phyloP scores from a whole-genome alignment of 192 early-diverging fungal genomes.

The Backusella tuberculispora region DNA sequence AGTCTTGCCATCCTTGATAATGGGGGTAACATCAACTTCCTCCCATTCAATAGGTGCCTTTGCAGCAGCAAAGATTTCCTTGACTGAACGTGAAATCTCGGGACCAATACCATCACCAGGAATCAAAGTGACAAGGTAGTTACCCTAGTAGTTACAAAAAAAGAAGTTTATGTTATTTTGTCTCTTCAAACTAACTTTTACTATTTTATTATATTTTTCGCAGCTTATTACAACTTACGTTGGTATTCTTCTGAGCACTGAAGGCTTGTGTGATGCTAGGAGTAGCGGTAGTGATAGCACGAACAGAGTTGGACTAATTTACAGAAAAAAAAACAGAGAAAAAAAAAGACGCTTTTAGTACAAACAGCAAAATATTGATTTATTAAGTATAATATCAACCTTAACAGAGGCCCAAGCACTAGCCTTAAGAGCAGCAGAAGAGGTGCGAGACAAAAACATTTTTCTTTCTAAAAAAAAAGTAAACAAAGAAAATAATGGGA shows the following conservation, averaged over 20 bases:
- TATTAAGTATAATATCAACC: constrained; percentile 19
- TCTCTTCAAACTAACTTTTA: neutral
- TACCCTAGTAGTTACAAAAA: constrained; percentile 52
- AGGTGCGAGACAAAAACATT: constrained; percentile 47
- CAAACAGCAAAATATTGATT: neutral
- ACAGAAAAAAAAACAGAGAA: neutral
- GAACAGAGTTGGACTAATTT: constrained; percentile 38
- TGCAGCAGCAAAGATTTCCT: constrained; percentile 90
- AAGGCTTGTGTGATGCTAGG: constrained; percentile 56
- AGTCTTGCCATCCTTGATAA: constrained; percentile 90
- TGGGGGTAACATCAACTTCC: constrained; percentile 90
- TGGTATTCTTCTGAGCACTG: constrained; percentile 57
- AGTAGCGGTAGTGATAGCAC: constrained; percentile 48
- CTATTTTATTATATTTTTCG: neutral
- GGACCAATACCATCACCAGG: constrained; percentile 86
- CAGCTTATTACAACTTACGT: constrained; percentile 42
- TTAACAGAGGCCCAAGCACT: constrained; percentile 36
- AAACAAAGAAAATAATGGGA: constrained; percentile 29
- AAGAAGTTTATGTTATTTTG: neutral
- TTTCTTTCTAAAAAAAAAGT: constrained; percentile 17
- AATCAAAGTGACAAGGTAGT: constrained; percentile 91
- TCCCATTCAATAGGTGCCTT: constrained; percentile 98
- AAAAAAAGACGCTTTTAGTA: neutral
- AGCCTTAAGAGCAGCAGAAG: constrained; percentile 35
- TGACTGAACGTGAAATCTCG: constrained; percentile 93